Percentiles rank a stretch among this genome's conserved stretches.
Conservation (phyloP, 2,329 filamentous ascomycete genomes). For the Fusarium decemcellulare region DNA sequence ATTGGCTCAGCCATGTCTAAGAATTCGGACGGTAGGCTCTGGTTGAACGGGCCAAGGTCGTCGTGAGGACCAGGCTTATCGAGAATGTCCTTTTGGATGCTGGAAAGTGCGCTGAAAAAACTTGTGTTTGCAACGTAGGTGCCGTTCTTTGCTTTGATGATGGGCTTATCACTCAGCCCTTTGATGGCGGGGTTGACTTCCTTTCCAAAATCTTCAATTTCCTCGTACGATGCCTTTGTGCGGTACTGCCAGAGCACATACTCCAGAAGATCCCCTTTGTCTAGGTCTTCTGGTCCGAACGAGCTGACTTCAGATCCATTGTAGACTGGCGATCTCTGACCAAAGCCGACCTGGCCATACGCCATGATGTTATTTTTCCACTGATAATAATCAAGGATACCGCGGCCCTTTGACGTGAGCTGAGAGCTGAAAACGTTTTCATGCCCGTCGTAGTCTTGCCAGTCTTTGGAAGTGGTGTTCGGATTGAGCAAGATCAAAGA, state of each 20-base stretch:
- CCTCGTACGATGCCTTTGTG: neutral
- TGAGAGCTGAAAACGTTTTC: neutral
- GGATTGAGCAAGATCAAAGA: neutral
- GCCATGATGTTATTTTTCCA: neutral
- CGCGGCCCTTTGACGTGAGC: neutral
- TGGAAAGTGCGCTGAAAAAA: neutral
- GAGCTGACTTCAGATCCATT: neutral
- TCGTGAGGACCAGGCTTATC: too few species aligned
- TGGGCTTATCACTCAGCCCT: neutral
- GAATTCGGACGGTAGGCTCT: neutral
- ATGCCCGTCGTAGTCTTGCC: neutral
- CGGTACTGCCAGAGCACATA: conserved; percentile 1
- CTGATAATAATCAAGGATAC: neutral
- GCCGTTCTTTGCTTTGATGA: neutral
- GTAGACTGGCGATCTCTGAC: neutral
- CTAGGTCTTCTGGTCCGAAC: neutral
- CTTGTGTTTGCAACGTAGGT: neutral
- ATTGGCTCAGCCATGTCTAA: neutral
- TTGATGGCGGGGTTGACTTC: neutral
- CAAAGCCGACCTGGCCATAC: neutral
- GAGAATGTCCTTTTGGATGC: neutral
- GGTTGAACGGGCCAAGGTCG: neutral
- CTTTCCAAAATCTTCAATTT: neutral
- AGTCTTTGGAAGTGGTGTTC: neutral
- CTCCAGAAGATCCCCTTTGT: neutral